These are phyloP conservation scores for Porcisia hertigi DNA, from an alignment of 208 protist genomes.

Conservation along the genomic window DNA sequence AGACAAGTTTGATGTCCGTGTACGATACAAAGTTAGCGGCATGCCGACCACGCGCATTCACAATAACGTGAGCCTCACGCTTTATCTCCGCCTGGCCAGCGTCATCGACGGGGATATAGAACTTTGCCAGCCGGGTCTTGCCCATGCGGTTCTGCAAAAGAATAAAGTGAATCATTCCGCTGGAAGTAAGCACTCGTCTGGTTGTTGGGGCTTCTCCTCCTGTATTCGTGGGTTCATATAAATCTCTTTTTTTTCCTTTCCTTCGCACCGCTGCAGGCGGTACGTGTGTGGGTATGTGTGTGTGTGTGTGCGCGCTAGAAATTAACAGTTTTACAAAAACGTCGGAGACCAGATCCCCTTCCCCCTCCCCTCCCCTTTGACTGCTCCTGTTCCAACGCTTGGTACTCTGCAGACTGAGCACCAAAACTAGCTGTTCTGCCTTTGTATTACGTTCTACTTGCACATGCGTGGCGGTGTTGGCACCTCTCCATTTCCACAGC, in stretches of 20 bases:
- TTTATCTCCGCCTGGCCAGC: conserved; percentile 94
- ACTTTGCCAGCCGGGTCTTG: conserved; percentile 99
- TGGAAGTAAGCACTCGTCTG: background rate
- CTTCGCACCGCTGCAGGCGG: background rate
- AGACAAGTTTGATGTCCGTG: conserved; percentile 96
- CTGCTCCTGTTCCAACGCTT: too few species aligned
- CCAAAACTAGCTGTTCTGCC: too few species aligned
- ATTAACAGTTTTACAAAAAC: too few species aligned
- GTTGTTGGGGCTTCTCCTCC: background rate
- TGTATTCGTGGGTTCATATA: background rate
- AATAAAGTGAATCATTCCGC: conserved; percentile 97
- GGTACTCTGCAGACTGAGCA: too few species aligned
- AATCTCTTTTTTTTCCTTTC: background rate
- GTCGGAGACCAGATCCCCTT: too few species aligned
- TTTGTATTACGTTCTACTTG: too few species aligned
- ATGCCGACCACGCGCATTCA: conserved; percentile 94
- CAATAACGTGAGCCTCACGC: conserved; percentile 95
- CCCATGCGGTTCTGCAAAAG: conserved; percentile 99
- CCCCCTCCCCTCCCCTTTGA: too few species aligned
- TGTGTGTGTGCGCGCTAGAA: too few species aligned
- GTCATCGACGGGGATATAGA: conserved; percentile 96
- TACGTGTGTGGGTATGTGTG: too few species aligned
- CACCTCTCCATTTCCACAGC: too few species aligned
- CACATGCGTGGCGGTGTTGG: too few species aligned
- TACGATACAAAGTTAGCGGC: conserved; percentile 98